A percentile compares a stretch with the other conserved stretches of the same genome.
Conservation (phyloP, 805 yeast species). For the Zygotorulaspora chibaensis region DNA sequence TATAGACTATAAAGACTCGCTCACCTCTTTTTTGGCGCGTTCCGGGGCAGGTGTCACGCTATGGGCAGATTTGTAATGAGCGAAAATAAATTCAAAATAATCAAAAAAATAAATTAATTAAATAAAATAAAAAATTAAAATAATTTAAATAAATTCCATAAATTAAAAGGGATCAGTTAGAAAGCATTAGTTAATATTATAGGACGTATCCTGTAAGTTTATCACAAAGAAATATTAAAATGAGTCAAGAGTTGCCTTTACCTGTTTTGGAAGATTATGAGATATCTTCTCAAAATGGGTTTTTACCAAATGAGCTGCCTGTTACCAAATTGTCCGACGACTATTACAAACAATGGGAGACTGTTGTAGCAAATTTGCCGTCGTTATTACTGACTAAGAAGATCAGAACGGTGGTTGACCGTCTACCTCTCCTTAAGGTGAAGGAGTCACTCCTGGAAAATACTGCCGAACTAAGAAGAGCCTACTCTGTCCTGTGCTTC, state of each 20-base stretch:
- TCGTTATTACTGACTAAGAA: constrained; percentile 63
- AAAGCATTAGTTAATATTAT: too few species aligned
- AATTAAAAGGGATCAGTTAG: neutral
- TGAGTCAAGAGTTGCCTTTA: constrained; percentile 28
- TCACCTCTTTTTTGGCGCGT: too few species aligned
- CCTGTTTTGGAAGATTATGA: constrained; percentile 63
- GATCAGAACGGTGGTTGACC: constrained; percentile 60
- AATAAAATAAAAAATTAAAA: neutral
- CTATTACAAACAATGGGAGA: constrained; percentile 78
- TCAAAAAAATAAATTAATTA: neutral
- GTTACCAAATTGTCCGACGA: constrained; percentile 51
- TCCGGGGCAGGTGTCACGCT: neutral
- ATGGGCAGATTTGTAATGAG: neutral
- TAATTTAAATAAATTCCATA: neutral
- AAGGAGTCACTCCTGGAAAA: constrained; percentile 37
- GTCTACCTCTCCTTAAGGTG: constrained; percentile 53
- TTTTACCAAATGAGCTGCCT: constrained; percentile 69
- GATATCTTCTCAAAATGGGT: constrained; percentile 68
- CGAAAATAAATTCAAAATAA: neutral
- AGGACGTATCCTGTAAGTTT: neutral
- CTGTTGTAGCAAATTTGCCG: constrained; percentile 60
- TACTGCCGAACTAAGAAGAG: constrained; percentile 63
- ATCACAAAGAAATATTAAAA: neutral
- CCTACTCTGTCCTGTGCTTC: constrained; percentile 74
- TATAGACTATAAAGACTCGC: too few species aligned